Percentiles rank a stretch among this genome's conserved stretches.
These are phyloP conservation scores for Trichosporon asahii DNA, from an alignment of 1,284 basidiomycete genomes.

Conservation along the genomic window DNA sequence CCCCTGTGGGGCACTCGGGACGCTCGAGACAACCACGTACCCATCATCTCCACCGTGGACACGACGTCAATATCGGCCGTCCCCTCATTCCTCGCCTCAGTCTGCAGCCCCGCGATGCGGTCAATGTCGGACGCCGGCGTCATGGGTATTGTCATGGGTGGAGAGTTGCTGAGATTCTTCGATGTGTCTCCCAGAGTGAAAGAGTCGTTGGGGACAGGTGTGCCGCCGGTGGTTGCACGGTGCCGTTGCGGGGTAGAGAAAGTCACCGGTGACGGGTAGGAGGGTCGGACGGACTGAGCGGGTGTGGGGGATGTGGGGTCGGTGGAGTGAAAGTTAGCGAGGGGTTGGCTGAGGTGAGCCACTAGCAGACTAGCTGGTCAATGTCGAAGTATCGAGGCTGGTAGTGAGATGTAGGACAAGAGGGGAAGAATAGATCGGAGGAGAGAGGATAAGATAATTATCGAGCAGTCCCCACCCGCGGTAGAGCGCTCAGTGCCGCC, in stretches of 20 bases:
- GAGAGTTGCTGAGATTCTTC: neutral
- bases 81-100: conserved; percentile 23
- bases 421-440: neutral
- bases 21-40: conserved; percentile 11
- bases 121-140: conserved; percentile 15
- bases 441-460: neutral
- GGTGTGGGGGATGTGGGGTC: too few relatives aligned
- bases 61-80: conserved; percentile 27
- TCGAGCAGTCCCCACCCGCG: neutral
- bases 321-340: too few relatives aligned
- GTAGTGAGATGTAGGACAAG: neutral
- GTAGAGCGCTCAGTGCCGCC: neutral
- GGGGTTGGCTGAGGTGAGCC: too few relatives aligned
- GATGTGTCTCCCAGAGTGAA: neutral
- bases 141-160: neutral
- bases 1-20: neutral
- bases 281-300: too few relatives aligned
- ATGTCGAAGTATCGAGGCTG: too few relatives aligned
- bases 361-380: too few relatives aligned
- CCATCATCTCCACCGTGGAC: conserved; percentile 27
- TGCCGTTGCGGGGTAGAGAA: too few relatives aligned
- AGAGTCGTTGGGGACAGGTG: too few relatives aligned
- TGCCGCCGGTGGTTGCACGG: too few relatives aligned
- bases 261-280: too few relatives aligned
- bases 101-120: conserved; percentile 19